Percentiles rank a stretch among this genome's conserved stretches.
Conservation (phyloP, 805 yeast species). For the Candida boidinii region DNA sequence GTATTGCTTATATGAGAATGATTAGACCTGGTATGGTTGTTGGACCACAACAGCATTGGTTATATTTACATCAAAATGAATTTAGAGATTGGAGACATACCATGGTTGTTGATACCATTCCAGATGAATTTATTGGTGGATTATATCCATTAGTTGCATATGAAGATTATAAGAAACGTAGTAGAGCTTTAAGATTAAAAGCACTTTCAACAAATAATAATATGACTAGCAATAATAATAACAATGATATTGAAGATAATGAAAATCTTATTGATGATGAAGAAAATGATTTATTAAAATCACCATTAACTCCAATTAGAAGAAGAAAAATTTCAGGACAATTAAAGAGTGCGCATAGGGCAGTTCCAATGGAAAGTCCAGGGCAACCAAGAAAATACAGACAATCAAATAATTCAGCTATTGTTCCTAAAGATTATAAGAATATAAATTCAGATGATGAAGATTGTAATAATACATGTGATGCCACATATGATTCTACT, state of each 20-base stretch:
- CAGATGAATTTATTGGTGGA: constrained; percentile 62
- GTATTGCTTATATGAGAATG: constrained; percentile 94
- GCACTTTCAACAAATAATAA: constrained; percentile 19
- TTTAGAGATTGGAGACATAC: constrained; percentile 95
- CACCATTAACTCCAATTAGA: constrained; percentile 70
- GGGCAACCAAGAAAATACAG: constrained; percentile 87
- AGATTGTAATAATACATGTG: too few relatives aligned
- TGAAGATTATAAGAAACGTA: constrained; percentile 52
- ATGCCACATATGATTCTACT: constrained; percentile 16
- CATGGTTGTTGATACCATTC: constrained; percentile 65
- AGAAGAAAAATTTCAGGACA: constrained; percentile 63
- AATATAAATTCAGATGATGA: constrained; percentile 29
- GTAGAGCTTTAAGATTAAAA: constrained; percentile 25
- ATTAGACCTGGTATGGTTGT: constrained; percentile 99
- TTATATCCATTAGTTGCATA: constrained; percentile 52
- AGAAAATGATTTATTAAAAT: constrained; percentile 18
- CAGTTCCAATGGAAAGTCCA: constrained; percentile 88
- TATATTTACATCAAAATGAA: constrained; percentile 90
- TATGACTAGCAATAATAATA: constrained; percentile 20
- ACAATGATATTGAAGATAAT: constrained; percentile 16
- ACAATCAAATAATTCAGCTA: constrained; percentile 22
- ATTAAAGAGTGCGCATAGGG: constrained; percentile 55
- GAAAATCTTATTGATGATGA: constrained; percentile 19
- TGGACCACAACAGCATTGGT: constrained; percentile 99
- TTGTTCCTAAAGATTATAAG: constrained; percentile 14